These are phyloP conservation scores for Eucalyptus erythrocorys DNA, from an alignment of 345 rosid species.

Conservation along the genomic window DNA sequence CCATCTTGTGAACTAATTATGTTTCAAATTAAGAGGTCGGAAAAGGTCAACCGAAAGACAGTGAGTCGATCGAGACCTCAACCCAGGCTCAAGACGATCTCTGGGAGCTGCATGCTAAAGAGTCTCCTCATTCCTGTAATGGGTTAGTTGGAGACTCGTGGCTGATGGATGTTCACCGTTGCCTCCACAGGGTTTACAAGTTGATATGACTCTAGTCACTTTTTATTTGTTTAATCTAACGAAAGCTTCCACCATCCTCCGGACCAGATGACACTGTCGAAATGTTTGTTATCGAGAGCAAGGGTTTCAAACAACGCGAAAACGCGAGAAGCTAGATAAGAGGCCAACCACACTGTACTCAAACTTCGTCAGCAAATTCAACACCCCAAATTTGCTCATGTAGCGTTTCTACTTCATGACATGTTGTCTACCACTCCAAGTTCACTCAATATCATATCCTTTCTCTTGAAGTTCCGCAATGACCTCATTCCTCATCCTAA, in stretches of 20 bases:
- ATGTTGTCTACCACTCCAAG: neutral
- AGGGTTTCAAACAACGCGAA: neutral
- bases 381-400: neutral
- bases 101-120: neutral
- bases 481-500: constrained; percentile 88
- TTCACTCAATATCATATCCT: constrained; percentile 59
- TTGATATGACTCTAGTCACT: neutral
- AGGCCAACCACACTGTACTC: neutral
- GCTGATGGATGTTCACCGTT: neutral
- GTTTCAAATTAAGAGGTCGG: neutral
- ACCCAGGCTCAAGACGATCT: neutral
- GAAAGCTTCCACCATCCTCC: neutral
- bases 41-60: neutral
- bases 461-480: constrained; percentile 72
- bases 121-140: neutral
- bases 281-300: neutral
- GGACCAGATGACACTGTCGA: neutral
- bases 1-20: neutral
- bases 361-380: neutral
- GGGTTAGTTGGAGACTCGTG: neutral
- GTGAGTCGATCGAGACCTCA: neutral
- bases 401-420: neutral
- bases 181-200: neutral
- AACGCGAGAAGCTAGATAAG: neutral
- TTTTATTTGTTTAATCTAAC: neutral